Evolutionary conservation across 257 asterid species (phyloP).

Genomic region (Jacaranda copaia): DNA sequence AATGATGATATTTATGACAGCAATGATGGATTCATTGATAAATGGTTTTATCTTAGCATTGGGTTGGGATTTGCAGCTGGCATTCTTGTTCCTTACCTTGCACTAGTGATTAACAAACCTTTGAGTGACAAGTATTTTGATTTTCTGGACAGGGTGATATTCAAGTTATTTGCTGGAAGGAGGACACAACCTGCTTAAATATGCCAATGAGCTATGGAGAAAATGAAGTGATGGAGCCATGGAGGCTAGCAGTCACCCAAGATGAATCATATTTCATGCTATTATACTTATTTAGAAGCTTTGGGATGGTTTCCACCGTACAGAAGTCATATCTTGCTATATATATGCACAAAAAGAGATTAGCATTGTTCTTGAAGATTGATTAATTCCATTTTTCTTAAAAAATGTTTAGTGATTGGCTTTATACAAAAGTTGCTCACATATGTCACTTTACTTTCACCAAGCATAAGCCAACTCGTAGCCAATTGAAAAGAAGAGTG

Average conservation of each 20-base stretch:
- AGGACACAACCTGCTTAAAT: background rate
- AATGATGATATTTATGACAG: slow-evolving; percentile 12
- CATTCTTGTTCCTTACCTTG: slow-evolving; percentile 44
- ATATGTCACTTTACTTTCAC: too few relatives aligned
- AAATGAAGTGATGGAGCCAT: background rate
- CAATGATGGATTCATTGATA: slow-evolving; percentile 35
- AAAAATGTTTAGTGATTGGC: background rate
- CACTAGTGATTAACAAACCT: slow-evolving; percentile 42
- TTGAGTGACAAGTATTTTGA: slow-evolving; percentile 51
- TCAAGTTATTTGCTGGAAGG: slow-evolving; percentile 13
- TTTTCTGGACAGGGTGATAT: slow-evolving; percentile 44
- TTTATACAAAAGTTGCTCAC: too few relatives aligned
- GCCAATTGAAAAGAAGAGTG: too few relatives aligned
- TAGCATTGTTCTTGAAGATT: background rate
- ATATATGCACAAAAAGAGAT: background rate
- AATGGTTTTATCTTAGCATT: slow-evolving; percentile 61
- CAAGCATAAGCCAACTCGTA: too few relatives aligned
- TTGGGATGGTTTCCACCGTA: background rate
- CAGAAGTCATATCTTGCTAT: background rate
- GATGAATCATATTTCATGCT: background rate
- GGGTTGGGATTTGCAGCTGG: slow-evolving; percentile 62
- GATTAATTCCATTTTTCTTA: background rate
- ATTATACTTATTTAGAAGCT: background rate
- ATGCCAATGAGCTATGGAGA: background rate
- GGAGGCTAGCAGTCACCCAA: background rate